Evolutionary conservation across 129 eudicot genomes (phyloP).

Genomic region (Smallanthus sonchifolius): DNA sequence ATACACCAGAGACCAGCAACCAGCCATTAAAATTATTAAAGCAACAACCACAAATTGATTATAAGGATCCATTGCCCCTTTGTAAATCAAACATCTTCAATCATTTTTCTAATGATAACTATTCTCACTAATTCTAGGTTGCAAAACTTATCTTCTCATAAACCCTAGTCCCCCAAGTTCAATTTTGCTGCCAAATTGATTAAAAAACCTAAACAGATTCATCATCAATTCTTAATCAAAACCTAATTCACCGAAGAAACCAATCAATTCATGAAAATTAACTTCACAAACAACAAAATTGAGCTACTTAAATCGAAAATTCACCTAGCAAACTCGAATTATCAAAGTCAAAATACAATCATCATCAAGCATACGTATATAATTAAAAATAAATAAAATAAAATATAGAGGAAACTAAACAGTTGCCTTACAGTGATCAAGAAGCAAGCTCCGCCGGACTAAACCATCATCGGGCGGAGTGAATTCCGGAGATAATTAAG

Average conservation of each 20-base stretch:
- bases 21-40: not conserved
- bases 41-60: not conserved
- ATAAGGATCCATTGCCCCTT: not conserved
- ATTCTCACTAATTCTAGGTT: not conserved
- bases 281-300: constrained; percentile 18
- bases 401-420: not conserved
- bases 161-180: not conserved
- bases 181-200: not conserved
- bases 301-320: not conserved
- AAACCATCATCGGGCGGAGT: constrained; percentile 20
- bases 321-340: constrained; percentile 12
- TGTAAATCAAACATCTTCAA: not conserved
- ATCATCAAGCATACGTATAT: constrained; percentile 10
- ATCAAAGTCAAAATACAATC: constrained; percentile 21
- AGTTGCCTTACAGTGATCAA: constrained; percentile 11
- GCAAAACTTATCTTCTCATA: not conserved
- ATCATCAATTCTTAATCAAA: not conserved
- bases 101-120: not conserved
- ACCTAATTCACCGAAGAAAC: not conserved
- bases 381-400: not conserved
- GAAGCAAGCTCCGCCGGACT: constrained; percentile 16
- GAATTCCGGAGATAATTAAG: constrained; percentile 28
- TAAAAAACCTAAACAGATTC: constrained; percentile 13
- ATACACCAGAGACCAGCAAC: not conserved
- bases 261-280: constrained; percentile 5